Base-by-base conservation (phyloP, 352 stramenopile species). In the Phytophthora boehmeriae region DNA sequence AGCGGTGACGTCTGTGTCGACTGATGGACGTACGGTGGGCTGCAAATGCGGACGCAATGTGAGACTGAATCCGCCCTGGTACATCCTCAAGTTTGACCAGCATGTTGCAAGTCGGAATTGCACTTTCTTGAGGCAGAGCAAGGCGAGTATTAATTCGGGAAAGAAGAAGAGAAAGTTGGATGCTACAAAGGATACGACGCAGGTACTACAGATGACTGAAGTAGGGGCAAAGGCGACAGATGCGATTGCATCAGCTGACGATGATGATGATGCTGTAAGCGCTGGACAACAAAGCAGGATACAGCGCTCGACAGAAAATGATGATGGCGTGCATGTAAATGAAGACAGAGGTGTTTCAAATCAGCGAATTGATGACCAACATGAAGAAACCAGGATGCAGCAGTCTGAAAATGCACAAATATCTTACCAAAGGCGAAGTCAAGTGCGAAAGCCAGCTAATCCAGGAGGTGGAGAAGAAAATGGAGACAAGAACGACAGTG, bases 21-120 rank as follows among this genome's bases (percentile, higher is more conserved):
- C 54, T 0, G 83, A 94, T 52, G 86, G 86, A 2, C 76, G 83
- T 6, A 68, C 67, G 8, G 73, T 94, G 1, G 39, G 62, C 28
- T 94, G 86, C 58, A 90, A 86, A 27, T 94, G 86, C 59, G 83
- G 86, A 2, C 80, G 83, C 38, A 74, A 56, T 39, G 86, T 94
- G 46, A 74, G 81, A 0, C 58, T 94, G 14, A 94, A 94, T 22
- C 86, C 86, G 30, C 78, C 86, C 27, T 94, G 86, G 86, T 94
- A 94, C 54, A 90, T 94, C 47, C 68, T 90, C 43, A 94, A 94
- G 63, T 94, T 86, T 34, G 86, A 94, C 64, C 86, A 94, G 71
- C 86, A 94, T 50, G 68, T 91, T n/a, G 80, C 84, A 17, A 94
- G 86, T 51, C 73, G 86, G 32, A 94, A 92, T 53, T 94, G 83